These are phyloP conservation scores for Trichopus zeylanicus DNA, from an alignment of 116 monocot genomes.

Conservation along the genomic window DNA sequence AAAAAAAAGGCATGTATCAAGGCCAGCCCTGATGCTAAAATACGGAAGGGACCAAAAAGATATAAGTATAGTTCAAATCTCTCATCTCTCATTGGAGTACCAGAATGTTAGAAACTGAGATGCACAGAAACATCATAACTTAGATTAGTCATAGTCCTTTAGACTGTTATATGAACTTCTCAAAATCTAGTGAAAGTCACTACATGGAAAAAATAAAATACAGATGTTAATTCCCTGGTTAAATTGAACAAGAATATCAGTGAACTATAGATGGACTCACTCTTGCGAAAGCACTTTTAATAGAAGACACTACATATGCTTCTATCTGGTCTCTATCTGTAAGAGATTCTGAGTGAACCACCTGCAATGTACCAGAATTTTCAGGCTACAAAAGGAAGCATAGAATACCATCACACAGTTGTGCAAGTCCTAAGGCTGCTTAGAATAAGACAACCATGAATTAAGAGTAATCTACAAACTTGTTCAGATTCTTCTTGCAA, in stretches of 20 bases:
- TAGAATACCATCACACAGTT: neutral
- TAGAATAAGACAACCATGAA: slow-evolving; percentile 2
- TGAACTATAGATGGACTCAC: slow-evolving; percentile 23
- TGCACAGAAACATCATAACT: no score
- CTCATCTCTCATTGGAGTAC: no score
- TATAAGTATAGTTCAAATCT: no score
- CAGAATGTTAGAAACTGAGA: no score
- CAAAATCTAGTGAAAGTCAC: neutral
- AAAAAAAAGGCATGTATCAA: no score
- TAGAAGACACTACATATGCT: slow-evolving; percentile 65
- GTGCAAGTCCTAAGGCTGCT: neutral
- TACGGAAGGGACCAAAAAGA: no score
- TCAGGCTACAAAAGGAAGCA: neutral
- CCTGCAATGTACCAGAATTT: slow-evolving; percentile 3
- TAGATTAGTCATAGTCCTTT: no score
- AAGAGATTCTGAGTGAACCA: slow-evolving; percentile 13
- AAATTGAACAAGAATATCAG: neutral
- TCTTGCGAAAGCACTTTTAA: slow-evolving; percentile 76
- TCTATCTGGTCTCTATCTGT: slow-evolving; percentile 70
- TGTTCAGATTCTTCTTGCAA: slow-evolving; percentile 83
- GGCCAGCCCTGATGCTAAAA: no score
- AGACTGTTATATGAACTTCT: no score
- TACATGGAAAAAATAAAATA: neutral
- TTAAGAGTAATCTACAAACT: slow-evolving; percentile 25
- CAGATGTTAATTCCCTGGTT: neutral